phyloP scores from a whole-genome alignment of 1,284 basidiomycete species.

The Trichosporon coremiiforme region DNA sequence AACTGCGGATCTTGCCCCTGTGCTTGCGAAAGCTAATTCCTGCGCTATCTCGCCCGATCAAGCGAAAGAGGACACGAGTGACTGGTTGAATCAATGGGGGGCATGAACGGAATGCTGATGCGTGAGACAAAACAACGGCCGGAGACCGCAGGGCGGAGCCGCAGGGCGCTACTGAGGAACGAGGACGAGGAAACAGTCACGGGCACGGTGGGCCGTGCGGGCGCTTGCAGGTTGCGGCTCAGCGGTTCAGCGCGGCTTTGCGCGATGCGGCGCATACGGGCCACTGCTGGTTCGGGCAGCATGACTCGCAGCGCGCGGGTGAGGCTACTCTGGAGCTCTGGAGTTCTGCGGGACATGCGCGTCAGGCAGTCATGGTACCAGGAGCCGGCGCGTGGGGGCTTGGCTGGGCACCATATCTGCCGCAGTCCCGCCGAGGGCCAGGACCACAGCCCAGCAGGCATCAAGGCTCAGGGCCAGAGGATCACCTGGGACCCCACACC shows the following conservation, averaged over 20 bases:
- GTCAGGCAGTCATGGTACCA: not conserved
- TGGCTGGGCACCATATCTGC: not conserved
- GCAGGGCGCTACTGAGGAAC: not conserved
- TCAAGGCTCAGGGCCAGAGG: not conserved
- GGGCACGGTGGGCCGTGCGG: not conserved
- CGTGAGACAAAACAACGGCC: not conserved
- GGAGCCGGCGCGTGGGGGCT: not conserved
- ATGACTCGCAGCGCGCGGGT: not conserved
- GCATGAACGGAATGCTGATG: not conserved
- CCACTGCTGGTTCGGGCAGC: too few species aligned
- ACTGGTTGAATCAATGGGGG: too few species aligned
- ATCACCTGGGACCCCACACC: constrained; percentile 16
- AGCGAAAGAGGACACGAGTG: too few species aligned
- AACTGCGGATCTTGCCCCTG: not conserved
- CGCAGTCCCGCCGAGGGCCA: constrained; percentile 3
- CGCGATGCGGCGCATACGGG: too few species aligned
- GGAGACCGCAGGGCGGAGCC: not conserved
- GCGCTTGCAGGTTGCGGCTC: too few species aligned
- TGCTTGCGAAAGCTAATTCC: not conserved
- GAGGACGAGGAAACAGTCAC: not conserved
- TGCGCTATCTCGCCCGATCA: not conserved
- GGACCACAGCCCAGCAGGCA: not conserved
- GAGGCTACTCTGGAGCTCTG: not conserved
- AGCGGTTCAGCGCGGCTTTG: too few species aligned
- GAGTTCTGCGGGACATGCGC: not conserved